Base-by-base conservation (phyloP, 2,329 filamentous ascomycete genomes). In the Claviceps paspali region DNA sequence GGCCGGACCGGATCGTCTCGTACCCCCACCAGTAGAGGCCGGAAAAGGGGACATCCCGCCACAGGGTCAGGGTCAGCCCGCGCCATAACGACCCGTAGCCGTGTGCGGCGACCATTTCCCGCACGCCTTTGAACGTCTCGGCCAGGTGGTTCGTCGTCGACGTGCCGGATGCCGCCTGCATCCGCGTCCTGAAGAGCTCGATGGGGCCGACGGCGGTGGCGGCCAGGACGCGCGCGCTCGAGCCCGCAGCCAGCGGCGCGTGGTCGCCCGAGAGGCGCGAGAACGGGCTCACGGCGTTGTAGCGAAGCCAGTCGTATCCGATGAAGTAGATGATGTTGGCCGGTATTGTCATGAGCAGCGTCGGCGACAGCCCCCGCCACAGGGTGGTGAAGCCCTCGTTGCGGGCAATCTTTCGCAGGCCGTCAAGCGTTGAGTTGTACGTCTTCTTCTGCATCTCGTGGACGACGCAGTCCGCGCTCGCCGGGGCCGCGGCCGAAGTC, bases 21-120 rank as follows among this genome's bases (percentile, higher is more conserved):
- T 98, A 98, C 10, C 91, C 88, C 77, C 82, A 92, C 91, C 91
- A 98, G 63, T 98, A 98, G 31, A 98, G 72, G 3, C 82, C 91
- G 1, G 88, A 96, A 52, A 98, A 98, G 0, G 91, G 91, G 0
- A 96, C 91, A 53, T 98, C 91, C 45, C 91, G 73, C 91, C 91
- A 98, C 40, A 98, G 70, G 0, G 88, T 96, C 49, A 98, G 64
- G 0, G 80, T 86, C 38, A 98, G 62, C 0, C 91, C 91, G 39
- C 88, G 72, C 91, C 91, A 98, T 0, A 98, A 64, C 2, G 86
- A 84, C 1, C 70, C 68, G 47, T 91, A 85, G 3, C 91, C 91
- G 43, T 83, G 71, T 0, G 63, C 61, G 8, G 68, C 67, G 1
- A 94, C 83, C 84, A 95, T 91, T 23, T 81, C 75, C 46, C 74